A percentile compares a stretch with the other conserved stretches of the same genome.
Evolutionary conservation across 306 rosid genomes (phyloP).

Genomic region (Lathyrus tuberosus): DNA sequence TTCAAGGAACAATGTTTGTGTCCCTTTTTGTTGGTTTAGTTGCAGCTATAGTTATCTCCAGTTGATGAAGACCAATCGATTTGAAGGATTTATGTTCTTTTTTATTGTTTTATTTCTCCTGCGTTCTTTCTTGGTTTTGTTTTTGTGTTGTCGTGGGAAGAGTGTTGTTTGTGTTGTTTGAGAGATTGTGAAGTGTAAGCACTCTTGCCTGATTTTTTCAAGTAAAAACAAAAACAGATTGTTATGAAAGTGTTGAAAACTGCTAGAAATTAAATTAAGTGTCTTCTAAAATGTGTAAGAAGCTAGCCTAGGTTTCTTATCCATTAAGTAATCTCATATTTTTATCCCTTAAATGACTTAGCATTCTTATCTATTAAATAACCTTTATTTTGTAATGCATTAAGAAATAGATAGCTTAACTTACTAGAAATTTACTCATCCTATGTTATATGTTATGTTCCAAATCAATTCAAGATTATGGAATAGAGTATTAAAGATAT

Average conservation of each 20-base stretch:
- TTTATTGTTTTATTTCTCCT: conserved; percentile 14
- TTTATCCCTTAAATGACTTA: too few relatives aligned
- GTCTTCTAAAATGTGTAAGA: neutral
- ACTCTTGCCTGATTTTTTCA: conserved; percentile 3
- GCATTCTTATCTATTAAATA: too few relatives aligned
- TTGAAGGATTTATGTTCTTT: neutral
- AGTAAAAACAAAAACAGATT: neutral
- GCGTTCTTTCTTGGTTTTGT: conserved; percentile 13
- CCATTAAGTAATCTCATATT: too few relatives aligned
- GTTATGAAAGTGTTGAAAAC: too few relatives aligned
- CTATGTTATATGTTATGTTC: too few relatives aligned
- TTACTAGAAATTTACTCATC: too few relatives aligned
- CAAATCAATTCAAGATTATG: too few relatives aligned
- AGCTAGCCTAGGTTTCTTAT: too few relatives aligned
- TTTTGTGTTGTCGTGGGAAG: conserved; percentile 11
- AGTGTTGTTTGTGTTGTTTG: conserved; percentile 3
- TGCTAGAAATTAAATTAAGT: too few relatives aligned
- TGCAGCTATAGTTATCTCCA: neutral
- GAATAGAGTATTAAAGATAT: too few relatives aligned
- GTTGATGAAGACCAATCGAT: conserved; percentile 13
- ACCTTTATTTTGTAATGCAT: too few relatives aligned
- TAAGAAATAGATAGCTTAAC: too few relatives aligned
- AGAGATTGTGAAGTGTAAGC: conserved; percentile 25
- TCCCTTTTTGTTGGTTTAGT: conserved; percentile 36
- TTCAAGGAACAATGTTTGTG: conserved; percentile 34